Evolutionary conservation across 805 yeast species (phyloP), one percentile per base, ranked within the genome.

Genomic region (Candida golubevii): DNA sequence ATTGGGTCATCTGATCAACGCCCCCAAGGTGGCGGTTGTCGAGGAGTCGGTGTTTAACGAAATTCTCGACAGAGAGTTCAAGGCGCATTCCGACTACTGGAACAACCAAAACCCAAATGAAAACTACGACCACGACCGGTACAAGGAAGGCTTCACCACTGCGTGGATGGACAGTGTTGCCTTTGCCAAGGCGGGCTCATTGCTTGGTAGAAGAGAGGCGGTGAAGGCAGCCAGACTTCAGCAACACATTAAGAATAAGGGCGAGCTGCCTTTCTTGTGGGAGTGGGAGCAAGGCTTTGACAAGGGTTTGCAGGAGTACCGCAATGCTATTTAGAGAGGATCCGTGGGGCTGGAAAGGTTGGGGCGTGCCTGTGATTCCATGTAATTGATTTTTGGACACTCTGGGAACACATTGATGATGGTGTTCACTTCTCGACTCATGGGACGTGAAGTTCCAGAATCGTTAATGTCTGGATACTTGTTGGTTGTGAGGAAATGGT

Each of bases 241-340:
- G 2, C 86, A 88, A 55, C 95, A 90, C 61, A 56, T 79, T 18
- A 52, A 62, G 9, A 58, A 63, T 7, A 74, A 77, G 50, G 93
- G 93, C 7, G 55, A 66, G 7, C 74, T 83, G 54, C 69, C 69
- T 11, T 77, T 72, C 57, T 44, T 80, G 42, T 91, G 97, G 96
- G 96, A 86, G 63, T 91, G 88, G 85, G 88, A 84, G 26, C 95
- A 85, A 54, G 97, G 96, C 0, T 89, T 79, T 57, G 78, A 77
- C 39, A 75, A 76, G 38, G 97, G 88, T 0, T 53, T 78, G 30
- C 61, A 63, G 32, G 71, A 71, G 39, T 81, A 74, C 12, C 35
- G 18, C 26, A 42, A 41, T 29, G 42, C 44, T 18, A 18, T 18
- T 18, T 18, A 18, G 23, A 18, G 23, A 18, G 23, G 23, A 5